Percentiles rank a stretch among this genome's conserved stretches.
phyloP scores from a whole-genome alignment of 2,329 filamentous ascomycete genomes.

The Aspergillus proliferans region DNA sequence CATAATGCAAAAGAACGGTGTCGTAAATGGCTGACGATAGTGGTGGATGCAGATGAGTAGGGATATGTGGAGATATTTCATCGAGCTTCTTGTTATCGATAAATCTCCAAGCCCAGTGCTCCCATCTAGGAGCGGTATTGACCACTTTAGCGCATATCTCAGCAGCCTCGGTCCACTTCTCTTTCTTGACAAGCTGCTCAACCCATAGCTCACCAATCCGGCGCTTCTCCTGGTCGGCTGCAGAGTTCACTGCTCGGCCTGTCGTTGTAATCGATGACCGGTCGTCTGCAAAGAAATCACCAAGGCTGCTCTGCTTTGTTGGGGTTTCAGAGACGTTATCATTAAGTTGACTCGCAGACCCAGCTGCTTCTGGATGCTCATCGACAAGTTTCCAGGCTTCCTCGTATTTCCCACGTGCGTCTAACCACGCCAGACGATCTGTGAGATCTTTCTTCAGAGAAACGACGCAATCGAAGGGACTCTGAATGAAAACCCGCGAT shows the following conservation, averaged over 20 bases:
- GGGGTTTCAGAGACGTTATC: constrained; percentile 28
- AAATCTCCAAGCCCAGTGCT: constrained; percentile 93
- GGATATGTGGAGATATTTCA: constrained; percentile 80
- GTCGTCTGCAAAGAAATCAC: constrained; percentile 69
- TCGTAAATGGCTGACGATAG: constrained; percentile 81
- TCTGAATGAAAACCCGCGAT: constrained; percentile 87
- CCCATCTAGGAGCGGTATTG: constrained; percentile 73
- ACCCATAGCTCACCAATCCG: constrained; percentile 92
- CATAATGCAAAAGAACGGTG: constrained; percentile 80
- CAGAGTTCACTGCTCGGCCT: constrained; percentile 54
- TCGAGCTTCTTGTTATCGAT: constrained; percentile 79
- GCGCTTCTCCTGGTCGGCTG: constrained; percentile 78
- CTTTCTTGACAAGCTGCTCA: constrained; percentile 68
- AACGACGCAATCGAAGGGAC: constrained; percentile 92
- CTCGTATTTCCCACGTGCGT: constrained; percentile 73
- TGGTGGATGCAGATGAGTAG: constrained; percentile 69
- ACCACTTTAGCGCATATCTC: constrained; percentile 77
- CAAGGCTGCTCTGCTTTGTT: constrained; percentile 41
- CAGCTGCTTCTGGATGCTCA: constrained; percentile 69
- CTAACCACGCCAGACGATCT: constrained; percentile 80
- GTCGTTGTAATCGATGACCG: constrained; percentile 56
- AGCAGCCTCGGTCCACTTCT: constrained; percentile 72
- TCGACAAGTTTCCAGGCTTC: constrained; percentile 86
- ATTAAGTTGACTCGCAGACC: constrained; percentile 31
- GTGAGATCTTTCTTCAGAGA: constrained; percentile 78